Percentiles rank a stretch among this genome's conserved stretches.
These are phyloP conservation scores for Naganishia liquefaciens DNA, from an alignment of 1,284 basidiomycete species.

Conservation along the genomic window DNA sequence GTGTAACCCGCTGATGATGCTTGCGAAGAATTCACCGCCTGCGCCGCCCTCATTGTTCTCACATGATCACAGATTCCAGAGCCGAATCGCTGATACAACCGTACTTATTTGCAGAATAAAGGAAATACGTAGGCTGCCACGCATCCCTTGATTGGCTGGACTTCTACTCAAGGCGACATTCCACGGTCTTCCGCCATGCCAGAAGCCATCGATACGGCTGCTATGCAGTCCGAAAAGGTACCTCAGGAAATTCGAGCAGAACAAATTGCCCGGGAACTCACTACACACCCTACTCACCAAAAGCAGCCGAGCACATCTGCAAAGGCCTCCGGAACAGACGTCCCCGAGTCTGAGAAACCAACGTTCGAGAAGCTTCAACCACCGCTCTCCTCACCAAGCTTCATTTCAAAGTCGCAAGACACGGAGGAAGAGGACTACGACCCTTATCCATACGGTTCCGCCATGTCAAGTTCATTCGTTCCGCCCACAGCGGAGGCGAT, in stretches of 20 bases:
- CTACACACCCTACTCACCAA: not conserved
- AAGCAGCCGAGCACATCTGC: not conserved
- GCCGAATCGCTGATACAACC: not conserved
- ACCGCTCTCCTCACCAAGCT: constrained; percentile 2
- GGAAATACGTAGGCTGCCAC: not conserved
- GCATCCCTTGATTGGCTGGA: not conserved
- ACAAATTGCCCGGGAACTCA: not conserved
- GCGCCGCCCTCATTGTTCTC: not conserved
- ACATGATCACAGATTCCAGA: not conserved
- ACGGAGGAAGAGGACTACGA: constrained; percentile 24
- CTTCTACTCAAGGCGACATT: not conserved
- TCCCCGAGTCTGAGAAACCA: not conserved
- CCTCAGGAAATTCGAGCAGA: not conserved
- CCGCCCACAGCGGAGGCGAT: constrained; percentile 11
- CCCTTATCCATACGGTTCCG: constrained; percentile 19
- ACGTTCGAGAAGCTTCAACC: not conserved
- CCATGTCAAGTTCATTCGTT: constrained; percentile 17
- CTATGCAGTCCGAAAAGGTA: not conserved
- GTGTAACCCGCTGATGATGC: no score
- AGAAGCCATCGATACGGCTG: constrained; percentile 2
- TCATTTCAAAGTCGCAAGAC: constrained; percentile 11
- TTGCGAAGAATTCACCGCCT: no score
- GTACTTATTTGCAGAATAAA: not conserved
- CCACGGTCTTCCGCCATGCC: not conserved
- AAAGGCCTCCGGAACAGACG: not conserved